Base-by-base conservation (phyloP, 1,284 basidiomycete genomes). In the Cystobasidium sp. region DNA sequence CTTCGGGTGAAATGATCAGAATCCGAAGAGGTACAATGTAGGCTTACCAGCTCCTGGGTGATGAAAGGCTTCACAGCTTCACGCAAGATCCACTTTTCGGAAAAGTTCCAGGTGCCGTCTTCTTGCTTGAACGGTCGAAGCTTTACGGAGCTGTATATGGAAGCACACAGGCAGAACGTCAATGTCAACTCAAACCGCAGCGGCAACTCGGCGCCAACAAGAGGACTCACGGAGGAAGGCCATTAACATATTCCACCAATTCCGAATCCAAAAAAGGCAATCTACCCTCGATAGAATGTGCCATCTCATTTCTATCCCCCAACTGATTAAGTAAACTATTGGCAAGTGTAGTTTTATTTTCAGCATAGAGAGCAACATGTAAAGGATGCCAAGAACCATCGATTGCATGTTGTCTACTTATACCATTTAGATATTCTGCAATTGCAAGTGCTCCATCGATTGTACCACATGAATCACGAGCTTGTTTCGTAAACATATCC, bases 301-400 rank as follows among this genome's bases (percentile, higher is more conserved):
- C 83, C 83, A 84, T 84, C 74, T 83, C 84, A 46, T 79, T 80
- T 74, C 84, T 81, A 79, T 84, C 80, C n/a, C 80, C 80, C 7
- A 81, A 69, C 41, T 78, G 83, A 55, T 82, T 82, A 62, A 83
- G 82, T 75, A 84, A 79, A 71, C 82, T 83, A 76, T 84, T 83
- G 56, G 83, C 82, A 22, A 83, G 81, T 24, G 65, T 74, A 10
- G 65, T 74, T 49, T 83, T 83, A 44, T 68, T 76, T 75, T 78
- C 79, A n/a, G 78, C 70, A 74, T 80, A 80, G 74, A 78, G 58
- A n/a, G 77, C 80, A 22, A 76, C 75, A 64, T 80, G 78, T 3
- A 80, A 73, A 4, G 80, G 80, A 65, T 80, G 80, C 80, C 80
- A 80, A 12, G 59, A 41, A 12, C 62, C 64, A 59, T 73, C 71